Evolutionary conservation across 2,329 filamentous ascomycete species (phyloP).

Genomic region (Exutisphaerella laricina): DNA sequence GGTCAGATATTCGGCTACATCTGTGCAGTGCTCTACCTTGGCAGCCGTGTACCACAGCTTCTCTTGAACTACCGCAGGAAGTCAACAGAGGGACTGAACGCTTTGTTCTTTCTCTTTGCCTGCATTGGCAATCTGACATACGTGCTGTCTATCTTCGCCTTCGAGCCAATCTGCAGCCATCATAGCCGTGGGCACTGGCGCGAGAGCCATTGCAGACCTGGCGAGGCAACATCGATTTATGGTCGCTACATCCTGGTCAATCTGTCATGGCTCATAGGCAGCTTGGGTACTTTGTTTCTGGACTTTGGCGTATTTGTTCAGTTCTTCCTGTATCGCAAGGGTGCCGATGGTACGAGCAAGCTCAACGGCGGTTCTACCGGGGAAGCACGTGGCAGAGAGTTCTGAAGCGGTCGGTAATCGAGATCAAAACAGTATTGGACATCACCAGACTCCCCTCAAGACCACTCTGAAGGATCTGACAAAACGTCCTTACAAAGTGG

Average conservation of each 20-base stretch:
- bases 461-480: too few species aligned
- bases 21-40: constrained; percentile 83
- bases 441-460: too few species aligned
- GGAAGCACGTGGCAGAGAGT: constrained; percentile 28
- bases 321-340: constrained; percentile 73
- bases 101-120: constrained; percentile 95
- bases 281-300: constrained; percentile 76
- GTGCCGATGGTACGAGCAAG: constrained; percentile 12
- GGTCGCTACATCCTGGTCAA: constrained; percentile 82
- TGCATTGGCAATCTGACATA: constrained; percentile 94
- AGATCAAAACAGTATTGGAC: too few species aligned
- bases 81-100: constrained; percentile 85
- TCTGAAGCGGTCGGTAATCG: constrained; percentile 20
- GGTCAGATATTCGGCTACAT: constrained; percentile 93
- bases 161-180: constrained; percentile 63
- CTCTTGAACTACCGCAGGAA: constrained; percentile 89
- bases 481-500: too few species aligned
- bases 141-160: constrained; percentile 85
- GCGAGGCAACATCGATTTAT: constrained; percentile 65
- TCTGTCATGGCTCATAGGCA: constrained; percentile 82
- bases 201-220: constrained; percentile 51
- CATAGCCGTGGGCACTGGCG: constrained; percentile 31
- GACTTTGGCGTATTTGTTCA: constrained; percentile 85
- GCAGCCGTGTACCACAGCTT: constrained; percentile 82
- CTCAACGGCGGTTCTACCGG: constrained; percentile 16